These are phyloP conservation scores for Oryza rufipogon DNA, from an alignment of 176 grass and related monocot species.

Conservation along the genomic window DNA sequence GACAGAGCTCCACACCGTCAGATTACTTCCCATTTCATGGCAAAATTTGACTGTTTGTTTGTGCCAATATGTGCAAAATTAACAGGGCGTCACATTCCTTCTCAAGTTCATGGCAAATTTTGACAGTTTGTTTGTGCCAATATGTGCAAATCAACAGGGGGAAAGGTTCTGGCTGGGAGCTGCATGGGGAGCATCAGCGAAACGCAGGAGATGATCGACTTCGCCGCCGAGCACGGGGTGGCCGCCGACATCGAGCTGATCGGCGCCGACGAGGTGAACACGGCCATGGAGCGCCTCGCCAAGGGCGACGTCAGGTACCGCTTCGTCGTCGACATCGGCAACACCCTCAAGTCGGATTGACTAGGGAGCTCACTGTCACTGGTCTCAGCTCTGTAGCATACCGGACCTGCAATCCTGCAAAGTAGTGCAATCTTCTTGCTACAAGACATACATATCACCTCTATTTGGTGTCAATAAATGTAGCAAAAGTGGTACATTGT, in stretches of 20 bases:
- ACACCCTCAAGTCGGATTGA: conserved; percentile 45
- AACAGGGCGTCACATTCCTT: conserved; percentile 20
- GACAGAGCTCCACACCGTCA: not conserved
- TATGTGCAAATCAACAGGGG: conserved; percentile 30
- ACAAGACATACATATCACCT: not conserved
- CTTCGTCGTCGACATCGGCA: conserved; percentile 73
- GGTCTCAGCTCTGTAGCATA: conserved; percentile 27
- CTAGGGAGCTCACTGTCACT: not conserved
- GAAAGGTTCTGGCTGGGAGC: conserved; percentile 51
- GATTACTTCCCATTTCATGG: not conserved
- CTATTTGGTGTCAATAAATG: conserved; percentile 16
- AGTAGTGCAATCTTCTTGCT: conserved; percentile 13
- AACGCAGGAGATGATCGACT: conserved; percentile 74
- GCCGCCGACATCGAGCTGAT: conserved; percentile 53
- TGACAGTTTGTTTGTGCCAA: not conserved
- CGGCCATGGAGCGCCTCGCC: conserved; percentile 56
- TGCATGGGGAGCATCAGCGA: conserved; percentile 62
- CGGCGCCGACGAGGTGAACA: conserved; percentile 34
- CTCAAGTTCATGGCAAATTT: not conserved
- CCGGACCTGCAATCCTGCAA: not conserved
- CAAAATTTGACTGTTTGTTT: not conserved
- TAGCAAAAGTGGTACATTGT: not conserved
- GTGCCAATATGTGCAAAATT: not conserved
- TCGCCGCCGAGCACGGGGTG: conserved; percentile 47
- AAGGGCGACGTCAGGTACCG: conserved; percentile 66